phyloP scores from a whole-genome alignment of 192 early-diverging fungal species.

The Lunasporangiospora selenospora region DNA sequence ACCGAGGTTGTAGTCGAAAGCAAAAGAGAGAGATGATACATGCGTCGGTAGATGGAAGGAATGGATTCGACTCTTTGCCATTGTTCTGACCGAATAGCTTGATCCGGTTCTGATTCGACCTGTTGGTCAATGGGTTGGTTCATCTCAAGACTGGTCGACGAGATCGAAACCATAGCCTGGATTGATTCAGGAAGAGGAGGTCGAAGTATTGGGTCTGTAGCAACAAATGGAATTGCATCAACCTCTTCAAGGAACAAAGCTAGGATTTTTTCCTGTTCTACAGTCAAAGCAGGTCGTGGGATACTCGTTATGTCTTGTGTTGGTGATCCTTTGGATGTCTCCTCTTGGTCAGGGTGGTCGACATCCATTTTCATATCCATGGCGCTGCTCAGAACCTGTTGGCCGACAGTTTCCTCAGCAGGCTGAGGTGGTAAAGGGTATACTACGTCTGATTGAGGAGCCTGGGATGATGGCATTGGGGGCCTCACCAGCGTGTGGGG shows the following conservation, averaged over 20 bases:
- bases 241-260: slow-evolving; percentile 18
- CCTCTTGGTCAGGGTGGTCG: background rate
- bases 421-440: too few species aligned
- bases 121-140: too few species aligned
- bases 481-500: too few species aligned
- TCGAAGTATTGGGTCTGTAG: slow-evolving; percentile 11
- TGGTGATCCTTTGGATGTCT: background rate
- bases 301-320: too few species aligned
- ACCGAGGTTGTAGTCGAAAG: slow-evolving; percentile 1
- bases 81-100: too few species aligned
- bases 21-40: slow-evolving; percentile 21
- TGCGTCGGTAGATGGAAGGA: slow-evolving; percentile 29
- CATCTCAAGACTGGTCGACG: too few species aligned
- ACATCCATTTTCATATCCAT: too few species aligned
- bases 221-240: slow-evolving; percentile 14
- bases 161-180: too few species aligned
- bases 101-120: background rate
- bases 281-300: background rate
- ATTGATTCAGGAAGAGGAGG: background rate
- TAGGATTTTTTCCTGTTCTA: slow-evolving; percentile 20
- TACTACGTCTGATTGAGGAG: too few species aligned
- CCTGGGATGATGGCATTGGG: too few species aligned
- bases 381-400: too few species aligned
- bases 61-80: slow-evolving; percentile 13
- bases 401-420: too few species aligned